Evolutionary conservation across 2,329 filamentous ascomycete species (phyloP).

Genomic region (Neonectria punicea): DNA sequence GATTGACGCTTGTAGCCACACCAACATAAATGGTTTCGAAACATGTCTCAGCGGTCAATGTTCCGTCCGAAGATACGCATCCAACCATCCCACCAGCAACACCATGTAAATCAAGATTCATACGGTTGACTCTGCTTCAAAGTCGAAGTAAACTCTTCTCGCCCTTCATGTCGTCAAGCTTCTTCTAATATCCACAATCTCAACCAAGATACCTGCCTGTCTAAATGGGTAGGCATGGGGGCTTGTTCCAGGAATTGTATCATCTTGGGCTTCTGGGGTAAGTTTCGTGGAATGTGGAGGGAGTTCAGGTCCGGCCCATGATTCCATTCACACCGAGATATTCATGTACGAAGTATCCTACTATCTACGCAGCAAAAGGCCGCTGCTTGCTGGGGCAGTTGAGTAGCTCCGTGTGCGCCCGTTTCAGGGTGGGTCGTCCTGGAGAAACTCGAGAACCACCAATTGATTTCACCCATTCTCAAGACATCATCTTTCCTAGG

Average conservation of each 20-base stretch:
- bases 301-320: not conserved
- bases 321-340: not conserved
- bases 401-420: not conserved
- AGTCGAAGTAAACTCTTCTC: not conserved
- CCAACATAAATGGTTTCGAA: not conserved
- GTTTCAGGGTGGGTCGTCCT: not conserved
- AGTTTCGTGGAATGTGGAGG: not conserved
- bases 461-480: not conserved
- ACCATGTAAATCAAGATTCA: not conserved
- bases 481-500: not conserved
- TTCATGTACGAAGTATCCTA: not conserved
- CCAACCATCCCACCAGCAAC: slow-evolving; percentile 8
- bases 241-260: not conserved
- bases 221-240: not conserved
- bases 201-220: not conserved
- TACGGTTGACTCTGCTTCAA: not conserved
- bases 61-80: not conserved
- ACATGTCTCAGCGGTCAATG: slow-evolving; percentile 5
- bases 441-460: slow-evolving; percentile 1
- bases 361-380: not conserved
- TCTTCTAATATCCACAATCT: not conserved
- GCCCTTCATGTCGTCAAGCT: not conserved
- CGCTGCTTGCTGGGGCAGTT: not conserved
- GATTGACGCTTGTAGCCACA: no score
- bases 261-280: not conserved